Percentiles rank a stretch among this genome's conserved stretches.
Conservation (phyloP, 225 moss, liverwort and hornwort genomes). For the Physcomitrellopsis africana region DNA sequence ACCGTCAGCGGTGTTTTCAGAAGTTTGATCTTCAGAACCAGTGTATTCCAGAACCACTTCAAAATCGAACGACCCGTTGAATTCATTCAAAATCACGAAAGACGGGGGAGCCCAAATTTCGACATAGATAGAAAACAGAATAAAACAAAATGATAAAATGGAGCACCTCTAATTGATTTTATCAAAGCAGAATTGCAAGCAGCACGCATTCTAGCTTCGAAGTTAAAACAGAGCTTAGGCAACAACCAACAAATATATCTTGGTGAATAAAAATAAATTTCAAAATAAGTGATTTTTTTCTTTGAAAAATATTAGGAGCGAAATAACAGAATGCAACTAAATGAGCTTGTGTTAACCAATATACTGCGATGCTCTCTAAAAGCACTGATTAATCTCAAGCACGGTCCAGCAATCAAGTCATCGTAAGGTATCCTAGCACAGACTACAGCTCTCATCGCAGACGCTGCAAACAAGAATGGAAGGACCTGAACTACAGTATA, state of each 20-base stretch:
- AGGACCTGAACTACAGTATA: slow-evolving; percentile 13
- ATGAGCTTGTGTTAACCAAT: slow-evolving; percentile 17
- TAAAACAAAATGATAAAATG: not conserved
- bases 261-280: slow-evolving; percentile 22
- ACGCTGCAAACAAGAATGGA: slow-evolving; percentile 22
- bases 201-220: slow-evolving; percentile 23
- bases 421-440: slow-evolving; percentile 13
- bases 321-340: slow-evolving; percentile 32
- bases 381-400: not conserved
- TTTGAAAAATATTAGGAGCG: not conserved
- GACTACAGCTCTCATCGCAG: slow-evolving; percentile 19
- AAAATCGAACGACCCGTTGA: slow-evolving; percentile 9
- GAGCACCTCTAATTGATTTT: too few species aligned
- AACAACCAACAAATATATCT: slow-evolving; percentile 7
- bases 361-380: slow-evolving; percentile 12
- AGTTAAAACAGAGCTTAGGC: slow-evolving; percentile 44
- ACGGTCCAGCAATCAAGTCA: slow-evolving; percentile 18
- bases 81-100: slow-evolving; percentile 25
- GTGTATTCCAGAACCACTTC: not conserved
- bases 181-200: not conserved
- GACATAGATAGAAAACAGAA: slow-evolving; percentile 15
- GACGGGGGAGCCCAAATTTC: slow-evolving; percentile 3
- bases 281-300: too few species aligned
- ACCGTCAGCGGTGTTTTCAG: slow-evolving; percentile 19
- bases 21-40: not conserved